Percentiles rank a stretch among this genome's conserved stretches.
These are phyloP conservation scores for Dryas alaskensis DNA, from an alignment of 306 rosid genomes.

Conservation along the genomic window DNA sequence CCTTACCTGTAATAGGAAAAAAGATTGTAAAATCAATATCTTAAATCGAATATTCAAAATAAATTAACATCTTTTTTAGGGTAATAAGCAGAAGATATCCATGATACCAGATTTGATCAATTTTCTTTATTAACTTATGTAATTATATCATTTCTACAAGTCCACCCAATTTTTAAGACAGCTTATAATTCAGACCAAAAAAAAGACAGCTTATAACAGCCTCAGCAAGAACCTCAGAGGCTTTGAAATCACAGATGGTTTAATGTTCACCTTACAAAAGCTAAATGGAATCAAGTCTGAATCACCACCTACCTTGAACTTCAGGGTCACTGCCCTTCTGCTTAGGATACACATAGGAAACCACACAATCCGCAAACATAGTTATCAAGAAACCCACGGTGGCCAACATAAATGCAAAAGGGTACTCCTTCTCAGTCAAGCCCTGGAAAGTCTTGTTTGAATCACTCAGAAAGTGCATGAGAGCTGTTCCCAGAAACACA, in stretches of 20 bases:
- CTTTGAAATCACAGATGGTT: no score
- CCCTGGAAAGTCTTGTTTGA: constrained; percentile 55
- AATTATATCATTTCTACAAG: no score
- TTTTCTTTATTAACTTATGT: no score
- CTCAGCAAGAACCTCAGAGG: no score
- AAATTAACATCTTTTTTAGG: neutral
- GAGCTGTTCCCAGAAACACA: constrained; percentile 70
- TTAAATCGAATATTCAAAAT: no score
- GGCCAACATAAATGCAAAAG: constrained; percentile 72
- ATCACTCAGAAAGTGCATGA: constrained; percentile 79
- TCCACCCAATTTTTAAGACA: no score
- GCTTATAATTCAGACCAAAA: no score
- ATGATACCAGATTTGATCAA: no score
- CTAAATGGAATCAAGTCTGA: no score
- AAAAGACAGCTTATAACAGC: no score
- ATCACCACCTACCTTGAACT: constrained; percentile 23
- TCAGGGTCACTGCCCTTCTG: constrained; percentile 37
- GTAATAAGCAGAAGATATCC: no score
- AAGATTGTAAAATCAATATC: neutral
- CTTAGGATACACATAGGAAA: constrained; percentile 42
- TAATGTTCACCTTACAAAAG: no score
- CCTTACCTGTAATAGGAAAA: neutral
- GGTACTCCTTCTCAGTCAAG: constrained; percentile 52
- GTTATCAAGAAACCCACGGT: constrained; percentile 63
- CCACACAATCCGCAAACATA: constrained; percentile 56